phyloP scores from a whole-genome alignment of 169 alveolate species.

The Cryptosporidium parvum region DNA sequence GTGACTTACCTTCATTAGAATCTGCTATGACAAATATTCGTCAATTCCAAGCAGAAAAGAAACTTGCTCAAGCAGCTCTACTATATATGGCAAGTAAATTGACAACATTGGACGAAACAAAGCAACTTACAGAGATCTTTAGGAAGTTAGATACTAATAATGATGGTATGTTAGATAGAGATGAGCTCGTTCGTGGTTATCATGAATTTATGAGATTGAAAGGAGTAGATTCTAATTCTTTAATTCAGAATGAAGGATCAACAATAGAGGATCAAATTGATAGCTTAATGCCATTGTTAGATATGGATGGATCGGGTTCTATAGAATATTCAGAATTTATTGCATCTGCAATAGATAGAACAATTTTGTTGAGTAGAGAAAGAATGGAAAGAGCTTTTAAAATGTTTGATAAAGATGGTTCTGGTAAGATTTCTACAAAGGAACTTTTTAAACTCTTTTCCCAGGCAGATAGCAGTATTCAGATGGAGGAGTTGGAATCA shows the following conservation, averaged over 20 bases:
- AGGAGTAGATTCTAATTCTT: conserved; percentile 83
- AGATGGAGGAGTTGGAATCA: conserved; percentile 84
- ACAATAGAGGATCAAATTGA: conserved; percentile 89
- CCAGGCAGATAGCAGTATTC: conserved; percentile 80
- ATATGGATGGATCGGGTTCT: conserved; percentile 89
- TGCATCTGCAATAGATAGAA: conserved; percentile 92
- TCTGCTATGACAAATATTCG: conserved; percentile 84
- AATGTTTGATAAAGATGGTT: conserved; percentile 95
- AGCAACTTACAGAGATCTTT: conserved; percentile 90
- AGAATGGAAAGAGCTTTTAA: conserved; percentile 93
- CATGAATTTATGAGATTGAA: conserved; percentile 85
- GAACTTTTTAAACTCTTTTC: conserved; percentile 89
- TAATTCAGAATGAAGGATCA: conserved; percentile 79
- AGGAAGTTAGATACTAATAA: conserved; percentile 92
- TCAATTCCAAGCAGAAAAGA: conserved; percentile 89
- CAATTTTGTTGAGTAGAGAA: conserved; percentile 88
- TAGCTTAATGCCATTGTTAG: conserved; percentile 86
- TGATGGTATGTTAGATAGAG: conserved; percentile 88
- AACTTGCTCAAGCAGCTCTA: conserved; percentile 92
- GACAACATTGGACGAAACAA: conserved; percentile 90
- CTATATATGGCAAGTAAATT: conserved; percentile 92
- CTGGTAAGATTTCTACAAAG: conserved; percentile 92
- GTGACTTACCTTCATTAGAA: conserved; percentile 73
- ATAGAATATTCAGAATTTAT: conserved; percentile 93
- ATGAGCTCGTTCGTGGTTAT: conserved; percentile 89